These are phyloP conservation scores for Rubia tinctorum DNA, from an alignment of 305 asterid genomes.

Conservation along the genomic window DNA sequence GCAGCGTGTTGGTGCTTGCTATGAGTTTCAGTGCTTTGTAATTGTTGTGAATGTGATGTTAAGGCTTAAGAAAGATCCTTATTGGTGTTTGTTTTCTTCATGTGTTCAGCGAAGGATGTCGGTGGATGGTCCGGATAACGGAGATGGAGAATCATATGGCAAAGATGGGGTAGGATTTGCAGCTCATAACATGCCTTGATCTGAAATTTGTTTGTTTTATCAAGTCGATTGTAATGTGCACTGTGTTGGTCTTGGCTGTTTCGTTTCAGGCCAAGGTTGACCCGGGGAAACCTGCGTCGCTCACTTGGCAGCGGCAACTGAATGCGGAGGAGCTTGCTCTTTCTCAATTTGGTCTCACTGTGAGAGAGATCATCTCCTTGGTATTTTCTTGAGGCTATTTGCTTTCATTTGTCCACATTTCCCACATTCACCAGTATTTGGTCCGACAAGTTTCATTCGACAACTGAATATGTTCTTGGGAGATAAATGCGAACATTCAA, in stretches of 20 bases:
- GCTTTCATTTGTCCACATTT: background rate
- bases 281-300: constrained; percentile 66
- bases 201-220: background rate
- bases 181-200: constrained; percentile 3
- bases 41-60: background rate
- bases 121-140: constrained; percentile 40
- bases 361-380: constrained; percentile 66
- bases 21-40: background rate
- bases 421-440: background rate
- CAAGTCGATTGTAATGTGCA: background rate
- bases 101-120: constrained; percentile 53
- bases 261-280: constrained; percentile 54
- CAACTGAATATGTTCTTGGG: background rate
- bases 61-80: background rate
- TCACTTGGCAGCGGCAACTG: constrained; percentile 78
- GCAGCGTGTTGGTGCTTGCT: background rate
- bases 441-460: too few relatives aligned
- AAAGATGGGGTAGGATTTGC: constrained; percentile 27
- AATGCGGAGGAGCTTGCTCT: constrained; percentile 48
- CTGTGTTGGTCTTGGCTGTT: constrained; percentile 6
- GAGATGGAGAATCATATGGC: constrained; percentile 39
- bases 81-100: constrained; percentile 11
- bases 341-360: constrained; percentile 51
- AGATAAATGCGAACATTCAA: background rate
- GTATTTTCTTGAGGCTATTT: constrained; percentile 40